Evolutionary conservation across 2,329 filamentous ascomycete genomes (phyloP), one percentile per base, ranked within the genome.

Genomic region (Colletotrichum tropicicola): DNA sequence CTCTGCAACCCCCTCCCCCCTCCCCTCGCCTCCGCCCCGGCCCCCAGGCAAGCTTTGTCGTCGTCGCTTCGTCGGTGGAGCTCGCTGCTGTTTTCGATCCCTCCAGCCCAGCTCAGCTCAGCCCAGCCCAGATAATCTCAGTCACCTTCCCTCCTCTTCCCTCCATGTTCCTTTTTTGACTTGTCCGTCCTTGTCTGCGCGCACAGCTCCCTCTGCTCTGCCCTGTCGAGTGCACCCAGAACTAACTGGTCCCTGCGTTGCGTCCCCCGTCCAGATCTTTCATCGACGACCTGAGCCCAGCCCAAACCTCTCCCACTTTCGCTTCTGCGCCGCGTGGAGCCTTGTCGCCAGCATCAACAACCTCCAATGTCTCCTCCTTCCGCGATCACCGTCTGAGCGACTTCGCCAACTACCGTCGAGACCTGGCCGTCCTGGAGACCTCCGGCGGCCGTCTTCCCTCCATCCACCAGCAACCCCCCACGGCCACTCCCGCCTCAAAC

Each of bases 331-430:
- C 79, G 69, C 80, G 81, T 73, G 73, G 78, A 70, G 76, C 78
- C 67, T 74, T 83, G 70, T 81, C 79, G 55, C 75, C 80, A 21
- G 69, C 78, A 64, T 81, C 81, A 65, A 78, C 81, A 49, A 75
- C 78, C 67, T 78, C 79, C 61, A 79, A 77, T 71, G 79, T 80
- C 69, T 82, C 86, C 68, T 75, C 80, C 68, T 86, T 86, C 81
- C 84, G 85, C 76, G 86, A 87, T 68, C 85, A 83, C 72, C 82
- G 85, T 70, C 76, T 85, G 73, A 86, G 83, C 79, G 88, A 91
- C 73, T 85, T 92, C 71, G 82, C 83, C 74, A 90, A 91, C 75
- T 91, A 92, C 75, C 88, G 90, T 72, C 91, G 90, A 79, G 90
- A 93, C 71, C 85, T 92, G 60, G 85, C 89, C 70, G 86, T 90